A percentile compares a stretch with the other conserved stretches of the same genome.
phyloP scores from a whole-genome alignment of 140 eudicot genomes.

The Flaveria floridana region DNA sequence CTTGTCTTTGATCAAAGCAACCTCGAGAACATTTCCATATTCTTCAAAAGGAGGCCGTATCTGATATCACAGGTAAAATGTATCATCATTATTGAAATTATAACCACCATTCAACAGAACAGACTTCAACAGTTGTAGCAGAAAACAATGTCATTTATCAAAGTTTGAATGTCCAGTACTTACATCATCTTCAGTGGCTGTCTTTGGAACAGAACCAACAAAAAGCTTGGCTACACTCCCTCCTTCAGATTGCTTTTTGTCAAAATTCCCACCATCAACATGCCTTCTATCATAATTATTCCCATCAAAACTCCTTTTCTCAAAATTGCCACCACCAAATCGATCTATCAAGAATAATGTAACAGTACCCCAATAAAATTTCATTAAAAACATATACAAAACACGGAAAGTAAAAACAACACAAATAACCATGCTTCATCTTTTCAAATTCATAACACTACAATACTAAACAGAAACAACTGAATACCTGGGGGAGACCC shows the following conservation, averaged over 20 bases:
- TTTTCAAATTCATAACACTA: conserved; percentile 3
- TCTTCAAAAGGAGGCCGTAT: conserved; percentile 88
- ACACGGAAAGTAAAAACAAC: not conserved
- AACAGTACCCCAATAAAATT: not conserved
- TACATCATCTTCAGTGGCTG: conserved; percentile 90
- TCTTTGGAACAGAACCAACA: conserved; percentile 98
- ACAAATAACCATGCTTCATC: not conserved
- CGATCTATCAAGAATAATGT: conserved; percentile 34
- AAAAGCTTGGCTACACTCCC: conserved; percentile 78
- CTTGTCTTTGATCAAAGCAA: conserved; percentile 92
- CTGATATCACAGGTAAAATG: conserved; percentile 38
- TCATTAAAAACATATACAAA: not conserved
- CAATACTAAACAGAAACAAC: not conserved
- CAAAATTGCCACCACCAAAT: conserved; percentile 32
- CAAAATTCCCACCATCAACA: conserved; percentile 33
- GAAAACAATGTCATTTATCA: not conserved
- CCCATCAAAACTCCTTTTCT: conserved; percentile 54
- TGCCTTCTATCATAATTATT: conserved; percentile 51
- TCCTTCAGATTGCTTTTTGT: conserved; percentile 49
- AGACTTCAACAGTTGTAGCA: not conserved
- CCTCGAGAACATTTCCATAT: conserved; percentile 84
- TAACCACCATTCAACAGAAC: not conserved
- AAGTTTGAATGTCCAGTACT: conserved; percentile 34
- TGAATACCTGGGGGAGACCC: conserved; percentile 50
- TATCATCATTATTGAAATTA: conserved; percentile 3